These are phyloP conservation scores for Hortiboletus flavorubellus DNA, from an alignment of 768 basidiomycete genomes.

Conservation along the genomic window DNA sequence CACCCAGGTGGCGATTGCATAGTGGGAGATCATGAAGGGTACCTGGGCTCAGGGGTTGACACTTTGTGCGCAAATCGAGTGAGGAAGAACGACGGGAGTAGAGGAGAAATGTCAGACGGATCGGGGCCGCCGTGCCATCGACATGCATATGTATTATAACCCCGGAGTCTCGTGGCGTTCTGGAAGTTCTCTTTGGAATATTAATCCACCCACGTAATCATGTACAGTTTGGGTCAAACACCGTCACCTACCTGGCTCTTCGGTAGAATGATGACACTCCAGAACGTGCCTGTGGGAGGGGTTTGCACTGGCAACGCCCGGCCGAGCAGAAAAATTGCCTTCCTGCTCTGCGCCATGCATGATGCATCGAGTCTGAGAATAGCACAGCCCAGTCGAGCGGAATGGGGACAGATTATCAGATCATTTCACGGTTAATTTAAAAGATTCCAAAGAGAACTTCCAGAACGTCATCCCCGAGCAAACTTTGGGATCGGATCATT, in stretches of 20 bases:
- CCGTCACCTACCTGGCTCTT: too few relatives aligned
- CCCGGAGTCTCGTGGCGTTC: neutral
- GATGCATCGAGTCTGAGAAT: neutral
- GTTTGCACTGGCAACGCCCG: conserved; percentile 14
- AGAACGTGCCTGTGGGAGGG: too few relatives aligned
- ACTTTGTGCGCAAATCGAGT: neutral
- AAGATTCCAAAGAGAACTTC: too few relatives aligned
- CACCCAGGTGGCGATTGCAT: conserved; percentile 46
- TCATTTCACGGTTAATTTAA: too few relatives aligned
- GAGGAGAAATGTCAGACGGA: neutral
- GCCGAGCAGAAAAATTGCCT: conserved; percentile 27
- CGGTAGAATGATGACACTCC: too few relatives aligned
- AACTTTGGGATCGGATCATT: too few relatives aligned
- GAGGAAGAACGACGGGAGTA: neutral
- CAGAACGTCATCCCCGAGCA: too few relatives aligned
- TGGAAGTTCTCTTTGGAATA: neutral
- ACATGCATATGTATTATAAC: too few relatives aligned
- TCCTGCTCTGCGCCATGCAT: neutral
- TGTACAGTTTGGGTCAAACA: too few relatives aligned
- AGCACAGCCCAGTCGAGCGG: neutral
- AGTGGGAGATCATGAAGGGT: conserved; percentile 40
- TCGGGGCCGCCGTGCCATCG: too few relatives aligned
- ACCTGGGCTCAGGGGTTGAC: neutral
- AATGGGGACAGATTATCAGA: too few relatives aligned
- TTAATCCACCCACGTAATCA: too few relatives aligned